These are phyloP conservation scores for Thelonectria olida DNA, from an alignment of 2,329 filamentous ascomycete species.

Conservation along the genomic window DNA sequence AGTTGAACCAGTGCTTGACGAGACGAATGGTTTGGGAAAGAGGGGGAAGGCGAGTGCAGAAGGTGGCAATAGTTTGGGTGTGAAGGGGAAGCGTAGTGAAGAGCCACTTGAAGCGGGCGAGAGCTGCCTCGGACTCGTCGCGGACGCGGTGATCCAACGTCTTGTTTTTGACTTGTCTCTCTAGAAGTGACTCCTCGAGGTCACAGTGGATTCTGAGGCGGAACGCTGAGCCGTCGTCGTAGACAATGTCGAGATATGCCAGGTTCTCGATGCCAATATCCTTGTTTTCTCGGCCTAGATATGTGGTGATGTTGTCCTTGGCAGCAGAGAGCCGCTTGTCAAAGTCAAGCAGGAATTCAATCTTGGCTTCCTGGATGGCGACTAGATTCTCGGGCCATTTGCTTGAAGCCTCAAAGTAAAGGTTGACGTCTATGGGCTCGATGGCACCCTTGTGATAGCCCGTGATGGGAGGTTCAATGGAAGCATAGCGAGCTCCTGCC, in stretches of 20 bases:
- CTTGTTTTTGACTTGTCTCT: conserved; percentile 81
- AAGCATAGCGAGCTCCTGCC: conserved; percentile 78
- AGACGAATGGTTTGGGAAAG: conserved; percentile 86
- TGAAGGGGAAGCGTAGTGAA: conserved; percentile 81
- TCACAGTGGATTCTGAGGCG: conserved; percentile 90
- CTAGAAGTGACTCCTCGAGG: conserved; percentile 81
- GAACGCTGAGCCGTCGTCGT: conserved; percentile 77
- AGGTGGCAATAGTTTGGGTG: conserved; percentile 81
- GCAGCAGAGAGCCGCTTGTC: conserved; percentile 73
- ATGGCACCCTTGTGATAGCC: conserved; percentile 55
- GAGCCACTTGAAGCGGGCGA: conserved; percentile 75
- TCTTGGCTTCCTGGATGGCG: conserved; percentile 92
- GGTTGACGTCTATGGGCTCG: conserved; percentile 76
- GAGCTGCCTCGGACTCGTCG: conserved; percentile 74
- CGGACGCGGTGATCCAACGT: conserved; percentile 70
- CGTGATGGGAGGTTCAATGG: conserved; percentile 55
- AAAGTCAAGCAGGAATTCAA: conserved; percentile 86
- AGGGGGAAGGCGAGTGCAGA: conserved; percentile 81
- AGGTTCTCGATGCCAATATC: conserved; percentile 76
- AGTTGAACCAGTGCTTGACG: conserved; percentile 88
- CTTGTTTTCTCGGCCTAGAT: conserved; percentile 83
- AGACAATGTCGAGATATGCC: conserved; percentile 83
- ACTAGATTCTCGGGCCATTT: conserved; percentile 93
- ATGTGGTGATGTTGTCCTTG: conserved; percentile 69
- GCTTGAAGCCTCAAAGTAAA: conserved; percentile 93